Evolutionary conservation across 257 asterid genomes (phyloP), one percentile per base, ranked within the genome.

Genomic region (Solanum arcanum): DNA sequence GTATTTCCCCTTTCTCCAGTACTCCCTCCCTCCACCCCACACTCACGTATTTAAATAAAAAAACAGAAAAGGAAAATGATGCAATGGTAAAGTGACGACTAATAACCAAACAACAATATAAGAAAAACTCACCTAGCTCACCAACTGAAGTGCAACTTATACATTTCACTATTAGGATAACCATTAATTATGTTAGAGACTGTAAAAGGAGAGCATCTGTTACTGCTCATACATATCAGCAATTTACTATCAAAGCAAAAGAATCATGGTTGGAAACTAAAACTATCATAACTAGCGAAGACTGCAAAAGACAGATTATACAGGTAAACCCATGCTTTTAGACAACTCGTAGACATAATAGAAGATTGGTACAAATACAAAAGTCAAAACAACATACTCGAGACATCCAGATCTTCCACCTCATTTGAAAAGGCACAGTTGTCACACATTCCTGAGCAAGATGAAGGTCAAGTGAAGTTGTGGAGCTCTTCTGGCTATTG

Each of bases 391-490:
- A 59, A 64, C 90, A 44, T 91, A 97, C 99, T 97, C 81, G 98
- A 93, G 86, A 91, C 98, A 89, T 97, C 99, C 91, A 95, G 73
- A 86, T 97, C 97, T 86, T 91, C 92, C 90, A 96, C 88, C 87
- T 94, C 96, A 66, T 91, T 86, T 83, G 91, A 60, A 88, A 95
- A 95, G 82, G 96, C 94, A 88, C 99, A 97, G 89, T 96, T 96
- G 88, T 95, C 99, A 87, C 99, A 97, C 99, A 97, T 96, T 87
- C 99, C 99, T 97, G 95, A 88, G 84, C 88, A 87, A 82, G 80
- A 86, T 70, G 46, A 72, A 80, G 85, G 69, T 80, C 68, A 80
- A 73, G 62, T 20, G 68, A 84, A 89, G 69, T 42, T 81, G 66
- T 80, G 68, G 44, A 16, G 27, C 31, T 29, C 44, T 47, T 49